Conservation (phyloP, 2,329 filamentous ascomycete species). For the Penicillium sp. region DNA sequence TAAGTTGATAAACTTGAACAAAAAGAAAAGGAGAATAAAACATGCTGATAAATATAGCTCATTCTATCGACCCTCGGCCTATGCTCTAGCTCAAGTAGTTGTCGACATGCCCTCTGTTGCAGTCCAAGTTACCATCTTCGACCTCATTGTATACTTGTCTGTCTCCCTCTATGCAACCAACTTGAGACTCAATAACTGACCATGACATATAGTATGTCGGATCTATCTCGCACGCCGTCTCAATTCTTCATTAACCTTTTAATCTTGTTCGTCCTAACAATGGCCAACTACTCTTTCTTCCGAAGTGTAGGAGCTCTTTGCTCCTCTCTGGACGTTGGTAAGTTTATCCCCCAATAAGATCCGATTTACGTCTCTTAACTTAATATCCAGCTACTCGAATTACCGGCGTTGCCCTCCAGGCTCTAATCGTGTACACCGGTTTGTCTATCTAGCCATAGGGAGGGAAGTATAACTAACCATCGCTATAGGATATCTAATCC, state of each 20-base stretch:
- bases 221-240: slow-evolving; percentile 52
- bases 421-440: slow-evolving; percentile 57
- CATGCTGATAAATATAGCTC: slow-evolving; percentile 34
- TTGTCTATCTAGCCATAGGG: neutral
- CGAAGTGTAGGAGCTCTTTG: slow-evolving; percentile 48
- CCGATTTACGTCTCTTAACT: slow-evolving; percentile 5
- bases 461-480: neutral
- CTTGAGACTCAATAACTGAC: slow-evolving; percentile 9
- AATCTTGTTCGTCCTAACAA: slow-evolving; percentile 52
- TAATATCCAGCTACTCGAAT: slow-evolving; percentile 42
- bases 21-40: neutral
- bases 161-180: neutral
- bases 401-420: slow-evolving; percentile 46
- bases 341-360: slow-evolving; percentile 13
- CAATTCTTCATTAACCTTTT: slow-evolving; percentile 61
- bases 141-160: slow-evolving; percentile 58
- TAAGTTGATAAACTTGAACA: slow-evolving; percentile 19
- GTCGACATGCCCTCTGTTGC: slow-evolving; percentile 57
- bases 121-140: slow-evolving; percentile 56
- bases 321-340: slow-evolving; percentile 47
- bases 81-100: slow-evolving; percentile 55
- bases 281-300: slow-evolving; percentile 55
- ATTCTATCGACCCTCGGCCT: slow-evolving; percentile 62
- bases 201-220: slow-evolving; percentile 44
- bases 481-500: slow-evolving; percentile 57